Base-by-base conservation (phyloP, 2,329 filamentous ascomycete species). In the Myriosclerotinia duriaeana region DNA sequence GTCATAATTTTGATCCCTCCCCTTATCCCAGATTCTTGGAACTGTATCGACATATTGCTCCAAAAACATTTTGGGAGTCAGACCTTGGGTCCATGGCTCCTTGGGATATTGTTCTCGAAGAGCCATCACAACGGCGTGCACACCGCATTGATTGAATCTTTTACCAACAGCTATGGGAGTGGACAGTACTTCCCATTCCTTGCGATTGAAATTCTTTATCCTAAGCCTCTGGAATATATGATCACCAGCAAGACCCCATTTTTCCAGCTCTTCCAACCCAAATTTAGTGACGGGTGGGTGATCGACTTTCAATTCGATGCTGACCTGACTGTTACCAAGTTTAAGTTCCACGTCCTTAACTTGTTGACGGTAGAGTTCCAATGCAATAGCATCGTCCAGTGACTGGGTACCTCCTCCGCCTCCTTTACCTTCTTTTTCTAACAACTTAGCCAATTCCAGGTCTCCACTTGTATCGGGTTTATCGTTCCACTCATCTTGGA, bases 61-160 rank as follows among this genome's bases (percentile, higher is more conserved):
- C 15, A 64, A 34, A 36, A 64, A 55, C 0, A 0, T 2, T n/a
- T 30, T 26, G 3, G 53, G 8, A 8, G 38, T 64, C 2, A 64
- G 5, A 3, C 40, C 52, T 14, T 9, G n/a, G 17, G 30, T 64
- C 40, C 52, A 64, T 17, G 17, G 14, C 17, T 64, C 61, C 14
- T 48, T n/a, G 7, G 58, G 64, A 44, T 62, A 66, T 14, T 66
- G 64, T 5, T 53, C 11, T 2, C 12, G 58, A 22, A 66, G 46
- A 12, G 64, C 38, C 2, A 42, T 22, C 0, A 30, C 40, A 14
- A 63, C 11, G 26, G 64, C 64, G 9, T 26, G 22, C 3, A 38
- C 48, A n/a, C 53, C 64, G 20, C 56, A 66, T 38, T n/a, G 34
- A 20, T 38, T 50, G 9, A 22, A 34, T 15, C 20, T 26, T 7